phyloP scores from a whole-genome alignment of 495 filamentous ascomycete genomes.

The Rhizodiscina lignyota region DNA sequence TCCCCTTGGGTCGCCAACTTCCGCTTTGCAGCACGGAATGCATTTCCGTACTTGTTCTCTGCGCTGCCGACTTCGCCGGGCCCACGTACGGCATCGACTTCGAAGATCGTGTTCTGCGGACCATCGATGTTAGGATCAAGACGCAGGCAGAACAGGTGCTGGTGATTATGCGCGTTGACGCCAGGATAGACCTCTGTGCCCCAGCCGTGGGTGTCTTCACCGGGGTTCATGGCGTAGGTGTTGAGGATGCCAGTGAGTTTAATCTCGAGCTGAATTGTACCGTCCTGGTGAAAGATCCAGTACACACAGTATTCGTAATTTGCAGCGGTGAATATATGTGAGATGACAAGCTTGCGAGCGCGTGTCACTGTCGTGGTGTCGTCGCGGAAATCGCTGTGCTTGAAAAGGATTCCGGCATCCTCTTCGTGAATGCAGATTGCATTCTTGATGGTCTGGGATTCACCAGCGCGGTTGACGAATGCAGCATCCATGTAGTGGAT shows the following conservation, averaged over 20 bases:
- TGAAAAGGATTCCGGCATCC: constrained; percentile 85
- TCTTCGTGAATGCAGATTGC: constrained; percentile 97
- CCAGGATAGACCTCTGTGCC: constrained; percentile 88
- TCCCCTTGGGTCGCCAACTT: constrained; percentile 60
- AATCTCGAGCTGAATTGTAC: constrained; percentile 85
- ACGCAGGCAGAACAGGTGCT: constrained; percentile 89
- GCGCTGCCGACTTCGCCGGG: constrained; percentile 55
- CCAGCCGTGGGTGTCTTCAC: constrained; percentile 77
- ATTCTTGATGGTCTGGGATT: constrained; percentile 69
- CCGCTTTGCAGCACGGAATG: constrained; percentile 83
- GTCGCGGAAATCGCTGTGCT: constrained; percentile 92
- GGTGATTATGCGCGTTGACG: constrained; percentile 75
- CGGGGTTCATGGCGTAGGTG: constrained; percentile 71
- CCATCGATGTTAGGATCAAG: constrained; percentile 85
- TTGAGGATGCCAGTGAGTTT: constrained; percentile 92
- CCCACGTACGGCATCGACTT: constrained; percentile 53
- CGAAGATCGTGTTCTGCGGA: constrained; percentile 68
- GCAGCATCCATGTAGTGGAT: constrained; percentile 83
- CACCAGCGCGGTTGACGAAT: constrained; percentile 70
- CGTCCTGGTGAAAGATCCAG: constrained; percentile 91
- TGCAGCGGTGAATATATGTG: constrained; percentile 88
- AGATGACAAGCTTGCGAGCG: constrained; percentile 73
- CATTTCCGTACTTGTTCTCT: constrained; percentile 86
- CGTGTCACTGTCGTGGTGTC: constrained; percentile 75
- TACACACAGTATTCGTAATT: constrained; percentile 96